Evolutionary conservation across 2,329 filamentous ascomycete genomes (phyloP).

Genomic region (Aspergillus sojae): DNA sequence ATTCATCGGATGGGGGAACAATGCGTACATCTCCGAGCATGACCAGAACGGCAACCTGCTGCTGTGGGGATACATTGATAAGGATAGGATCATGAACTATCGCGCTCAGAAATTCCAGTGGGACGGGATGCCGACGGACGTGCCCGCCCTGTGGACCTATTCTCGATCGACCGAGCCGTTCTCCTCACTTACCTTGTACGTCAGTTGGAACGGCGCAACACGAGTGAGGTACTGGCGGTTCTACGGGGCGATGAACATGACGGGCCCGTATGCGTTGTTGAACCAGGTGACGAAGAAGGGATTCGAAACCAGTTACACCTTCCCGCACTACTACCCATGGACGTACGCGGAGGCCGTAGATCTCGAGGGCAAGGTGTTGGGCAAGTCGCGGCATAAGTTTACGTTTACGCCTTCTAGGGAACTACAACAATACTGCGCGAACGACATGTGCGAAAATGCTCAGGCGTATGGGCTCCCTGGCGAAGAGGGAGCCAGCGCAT

Average conservation of each 20-base stretch:
- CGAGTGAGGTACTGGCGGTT: slow-evolving; percentile 40
- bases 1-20: slow-evolving; percentile 48
- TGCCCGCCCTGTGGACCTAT: slow-evolving; percentile 46
- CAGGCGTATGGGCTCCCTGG: slow-evolving; percentile 32
- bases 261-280: slow-evolving; percentile 35
- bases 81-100: slow-evolving; percentile 43
- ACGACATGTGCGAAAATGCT: slow-evolving; percentile 34
- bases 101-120: slow-evolving; percentile 47
- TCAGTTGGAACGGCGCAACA: slow-evolving; percentile 47
- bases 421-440: slow-evolving; percentile 35
- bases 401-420: slow-evolving; percentile 42
- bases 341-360: slow-evolving; percentile 42
- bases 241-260: slow-evolving; percentile 34
- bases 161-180: slow-evolving; percentile 30
- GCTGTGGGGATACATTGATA: slow-evolving; percentile 40
- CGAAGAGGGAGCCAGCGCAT: slow-evolving; percentile 27
- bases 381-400: slow-evolving; percentile 35
- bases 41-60: slow-evolving; percentile 40
- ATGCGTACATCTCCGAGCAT: slow-evolving; percentile 44
- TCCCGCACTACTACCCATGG: slow-evolving; percentile 33
- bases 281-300: slow-evolving; percentile 35
- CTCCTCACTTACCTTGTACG: slow-evolving; percentile 38
- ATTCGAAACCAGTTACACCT: slow-evolving; percentile 42
- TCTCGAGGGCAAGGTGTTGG: slow-evolving; percentile 33
- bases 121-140: slow-evolving; percentile 43